Conservation (phyloP, 495 filamentous ascomycete species). For the Recurvomyces mirabilis region DNA sequence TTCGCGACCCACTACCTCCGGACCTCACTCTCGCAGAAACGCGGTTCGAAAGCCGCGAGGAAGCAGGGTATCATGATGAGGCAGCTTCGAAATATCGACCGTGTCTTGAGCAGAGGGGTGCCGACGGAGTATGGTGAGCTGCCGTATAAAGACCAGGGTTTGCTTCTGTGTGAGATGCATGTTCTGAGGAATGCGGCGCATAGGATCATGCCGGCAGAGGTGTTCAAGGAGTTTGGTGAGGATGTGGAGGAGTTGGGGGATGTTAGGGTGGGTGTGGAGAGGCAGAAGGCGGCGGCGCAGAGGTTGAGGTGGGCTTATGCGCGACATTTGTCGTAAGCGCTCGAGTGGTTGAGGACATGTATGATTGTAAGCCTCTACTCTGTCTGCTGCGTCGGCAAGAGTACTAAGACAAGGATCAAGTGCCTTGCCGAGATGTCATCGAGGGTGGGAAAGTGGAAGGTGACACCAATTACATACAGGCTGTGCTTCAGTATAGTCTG, state of each 20-base stretch:
- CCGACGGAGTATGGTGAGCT: slow-evolving; percentile 53
- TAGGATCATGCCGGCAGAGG: slow-evolving; percentile 51
- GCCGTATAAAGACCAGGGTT: slow-evolving; percentile 79
- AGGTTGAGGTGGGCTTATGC: slow-evolving; percentile 82
- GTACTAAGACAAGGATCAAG: too few species aligned
- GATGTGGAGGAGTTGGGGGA: slow-evolving; percentile 76
- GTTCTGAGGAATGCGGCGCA: slow-evolving; percentile 56
- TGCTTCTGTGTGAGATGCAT: slow-evolving; percentile 80
- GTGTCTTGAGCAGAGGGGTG: slow-evolving; percentile 59
- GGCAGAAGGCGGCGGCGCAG: slow-evolving; percentile 63
- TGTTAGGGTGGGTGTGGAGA: slow-evolving; percentile 55
- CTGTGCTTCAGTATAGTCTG: too few species aligned
- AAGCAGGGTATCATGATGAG: slow-evolving; percentile 55
- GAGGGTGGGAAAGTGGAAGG: too few species aligned
- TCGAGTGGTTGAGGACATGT: too few species aligned
- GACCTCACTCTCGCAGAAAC: slow-evolving; percentile 57
- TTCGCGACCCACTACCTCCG: slow-evolving; percentile 61
- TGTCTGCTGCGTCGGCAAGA: too few species aligned
- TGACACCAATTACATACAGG: too few species aligned
- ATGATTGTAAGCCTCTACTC: too few species aligned
- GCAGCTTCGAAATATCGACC: slow-evolving; percentile 70
- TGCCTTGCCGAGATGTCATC: too few species aligned
- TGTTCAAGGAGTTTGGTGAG: slow-evolving; percentile 71
- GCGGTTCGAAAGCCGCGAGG: slow-evolving; percentile 39
- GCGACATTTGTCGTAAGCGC: slow-evolving; percentile 51